These are phyloP conservation scores for Aspergillus mulundensis DNA, from an alignment of 495 filamentous ascomycete species.

Conservation along the genomic window DNA sequence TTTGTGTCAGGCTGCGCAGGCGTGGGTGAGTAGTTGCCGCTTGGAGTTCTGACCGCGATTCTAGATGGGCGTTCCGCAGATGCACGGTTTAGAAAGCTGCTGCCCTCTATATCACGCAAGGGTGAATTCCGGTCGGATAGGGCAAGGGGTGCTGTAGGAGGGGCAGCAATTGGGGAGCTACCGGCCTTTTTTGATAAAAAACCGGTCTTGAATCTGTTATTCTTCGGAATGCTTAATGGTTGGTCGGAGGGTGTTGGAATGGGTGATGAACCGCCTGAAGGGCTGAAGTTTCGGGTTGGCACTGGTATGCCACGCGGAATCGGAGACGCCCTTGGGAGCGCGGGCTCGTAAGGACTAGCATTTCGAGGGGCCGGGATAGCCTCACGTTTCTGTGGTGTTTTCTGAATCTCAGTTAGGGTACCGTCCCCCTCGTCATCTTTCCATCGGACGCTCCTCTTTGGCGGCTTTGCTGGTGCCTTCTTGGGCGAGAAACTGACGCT, in stretches of 20 bases:
- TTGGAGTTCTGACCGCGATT: constrained; percentile 45
- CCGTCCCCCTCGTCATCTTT: constrained; percentile 86
- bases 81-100: constrained; percentile 54
- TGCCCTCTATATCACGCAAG: constrained; percentile 60
- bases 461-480: constrained; percentile 59
- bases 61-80: constrained; percentile 47
- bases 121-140: constrained; percentile 61
- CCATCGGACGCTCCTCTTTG: constrained; percentile 83
- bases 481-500: constrained; percentile 79
- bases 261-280: constrained; percentile 28
- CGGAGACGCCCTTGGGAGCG: constrained; percentile 41
- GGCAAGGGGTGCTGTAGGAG: constrained; percentile 55
- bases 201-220: constrained; percentile 84
- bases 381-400: constrained; percentile 68
- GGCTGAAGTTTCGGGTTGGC: constrained; percentile 37
- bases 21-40: constrained; percentile 42
- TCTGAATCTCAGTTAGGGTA: constrained; percentile 79
- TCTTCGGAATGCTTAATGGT: constrained; percentile 43
- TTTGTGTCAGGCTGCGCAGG: constrained; percentile 37
- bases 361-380: constrained; percentile 39
- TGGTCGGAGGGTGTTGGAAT: constrained; percentile 29
- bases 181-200: constrained; percentile 74
- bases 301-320: constrained; percentile 41
- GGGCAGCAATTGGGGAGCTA: constrained; percentile 60
- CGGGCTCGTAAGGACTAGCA: constrained; percentile 44